Conservation (phyloP, 78 protist genomes). For the Diacronema lutheri region DNA sequence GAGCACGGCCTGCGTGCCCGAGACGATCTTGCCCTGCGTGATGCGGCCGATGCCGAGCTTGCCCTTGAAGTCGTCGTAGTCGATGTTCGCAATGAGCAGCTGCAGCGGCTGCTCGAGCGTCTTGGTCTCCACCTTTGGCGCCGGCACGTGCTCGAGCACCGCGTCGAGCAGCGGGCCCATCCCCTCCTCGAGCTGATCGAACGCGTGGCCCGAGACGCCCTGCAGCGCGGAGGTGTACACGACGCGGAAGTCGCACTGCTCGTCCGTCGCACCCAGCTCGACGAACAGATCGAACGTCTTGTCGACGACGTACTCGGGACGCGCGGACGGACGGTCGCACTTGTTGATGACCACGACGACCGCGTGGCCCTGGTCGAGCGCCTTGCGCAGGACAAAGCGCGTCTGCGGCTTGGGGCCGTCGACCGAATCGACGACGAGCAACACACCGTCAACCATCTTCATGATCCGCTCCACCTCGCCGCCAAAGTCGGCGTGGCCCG, state of each 20-base stretch:
- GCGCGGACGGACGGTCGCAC: slow-evolving; percentile 15
- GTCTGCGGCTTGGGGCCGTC: slow-evolving; percentile 89
- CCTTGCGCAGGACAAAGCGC: slow-evolving; percentile 81
- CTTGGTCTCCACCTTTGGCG: slow-evolving; percentile 1
- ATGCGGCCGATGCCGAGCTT: neutral
- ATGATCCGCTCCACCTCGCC: slow-evolving; percentile 70
- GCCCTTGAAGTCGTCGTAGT: slow-evolving; percentile 69
- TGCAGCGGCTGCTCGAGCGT: slow-evolving; percentile 29
- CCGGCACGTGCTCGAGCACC: slow-evolving; percentile 51
- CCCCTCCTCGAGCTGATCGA: slow-evolving; percentile 19
- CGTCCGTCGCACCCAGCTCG: slow-evolving; percentile 74
- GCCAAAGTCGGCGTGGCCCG: slow-evolving; percentile 90
- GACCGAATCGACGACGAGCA: slow-evolving; percentile 85
- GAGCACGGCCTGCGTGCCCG: no score
- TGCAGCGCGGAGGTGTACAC: slow-evolving; percentile 77
- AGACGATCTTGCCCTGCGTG: neutral
- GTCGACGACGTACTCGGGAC: slow-evolving; percentile 5
- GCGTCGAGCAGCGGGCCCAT: slow-evolving; percentile 75
- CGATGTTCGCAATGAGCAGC: slow-evolving; percentile 69
- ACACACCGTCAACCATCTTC: slow-evolving; percentile 34
- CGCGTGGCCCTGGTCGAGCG: slow-evolving; percentile 12
- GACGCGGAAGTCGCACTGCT: slow-evolving; percentile 50
- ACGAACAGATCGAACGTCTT: slow-evolving; percentile 73
- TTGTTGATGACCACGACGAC: slow-evolving; percentile 83
- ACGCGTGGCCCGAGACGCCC: slow-evolving; percentile 65